These are phyloP conservation scores for Phaeosphaeriaceae sp. DNA, from an alignment of 2,329 filamentous ascomycete genomes.

Conservation along the genomic window DNA sequence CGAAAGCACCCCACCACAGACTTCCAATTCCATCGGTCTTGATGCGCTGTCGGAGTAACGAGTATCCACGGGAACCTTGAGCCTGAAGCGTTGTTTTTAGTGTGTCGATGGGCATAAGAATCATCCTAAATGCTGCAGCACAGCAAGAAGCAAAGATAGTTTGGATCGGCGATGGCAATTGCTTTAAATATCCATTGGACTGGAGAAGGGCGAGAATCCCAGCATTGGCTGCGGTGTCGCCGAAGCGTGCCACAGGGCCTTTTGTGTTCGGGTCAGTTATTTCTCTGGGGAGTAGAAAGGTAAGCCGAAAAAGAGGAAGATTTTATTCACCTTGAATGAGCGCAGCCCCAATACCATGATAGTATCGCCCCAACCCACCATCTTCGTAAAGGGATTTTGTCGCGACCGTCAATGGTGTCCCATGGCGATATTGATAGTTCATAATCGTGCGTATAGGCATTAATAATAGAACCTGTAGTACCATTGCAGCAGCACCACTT, in stretches of 20 bases:
- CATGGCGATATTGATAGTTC: slow-evolving; percentile 42
- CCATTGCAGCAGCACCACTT: slow-evolving; percentile 39
- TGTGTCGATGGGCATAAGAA: slow-evolving; percentile 37
- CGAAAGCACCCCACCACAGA: slow-evolving; percentile 41
- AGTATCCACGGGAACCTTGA: slow-evolving; percentile 30
- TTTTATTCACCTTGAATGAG: slow-evolving; percentile 26
- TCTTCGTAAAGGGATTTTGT: slow-evolving; percentile 35
- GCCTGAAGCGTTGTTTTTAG: slow-evolving; percentile 38
- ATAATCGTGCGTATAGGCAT: slow-evolving; percentile 41
- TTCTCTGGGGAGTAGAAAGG: neutral
- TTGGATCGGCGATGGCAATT: slow-evolving; percentile 33
- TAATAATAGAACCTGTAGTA: slow-evolving; percentile 36
- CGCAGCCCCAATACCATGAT: slow-evolving; percentile 33
- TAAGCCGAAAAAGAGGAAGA: neutral
- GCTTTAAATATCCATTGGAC: slow-evolving; percentile 32
- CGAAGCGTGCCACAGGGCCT: slow-evolving; percentile 37
- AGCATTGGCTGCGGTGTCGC: slow-evolving; percentile 39
- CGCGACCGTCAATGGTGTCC: slow-evolving; percentile 29
- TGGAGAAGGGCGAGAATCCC: slow-evolving; percentile 35
- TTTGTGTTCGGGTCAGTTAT: neutral
- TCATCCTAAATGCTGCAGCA: slow-evolving; percentile 35
- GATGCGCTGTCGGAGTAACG: slow-evolving; percentile 30
- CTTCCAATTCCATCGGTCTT: slow-evolving; percentile 32
- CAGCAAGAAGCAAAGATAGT: slow-evolving; percentile 36
- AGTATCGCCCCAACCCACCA: slow-evolving; percentile 34